Conservation (phyloP, 345 rosid species). For the Gossypium arboreum region DNA sequence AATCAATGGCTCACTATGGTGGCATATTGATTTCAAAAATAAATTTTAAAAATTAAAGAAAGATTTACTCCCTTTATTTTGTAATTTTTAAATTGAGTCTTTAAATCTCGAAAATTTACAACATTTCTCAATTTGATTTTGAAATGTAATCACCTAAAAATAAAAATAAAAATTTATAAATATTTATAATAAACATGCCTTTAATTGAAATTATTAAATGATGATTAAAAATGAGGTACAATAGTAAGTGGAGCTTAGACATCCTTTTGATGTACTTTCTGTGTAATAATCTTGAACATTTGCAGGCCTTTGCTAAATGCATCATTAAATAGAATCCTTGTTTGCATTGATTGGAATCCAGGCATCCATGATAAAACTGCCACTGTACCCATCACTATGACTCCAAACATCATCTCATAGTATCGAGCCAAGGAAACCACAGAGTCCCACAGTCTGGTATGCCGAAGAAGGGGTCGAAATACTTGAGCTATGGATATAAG, state of each 20-base stretch:
- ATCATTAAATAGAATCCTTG: constrained; percentile 75
- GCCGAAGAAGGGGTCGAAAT: constrained; percentile 36
- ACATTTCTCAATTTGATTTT: too few species aligned
- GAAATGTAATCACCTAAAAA: too few species aligned
- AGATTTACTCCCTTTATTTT: too few species aligned
- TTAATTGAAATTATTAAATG: too few species aligned
- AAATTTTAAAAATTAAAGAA: too few species aligned
- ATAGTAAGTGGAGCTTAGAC: background rate
- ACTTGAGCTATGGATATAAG: constrained; percentile 63
- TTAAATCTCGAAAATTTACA: too few species aligned
- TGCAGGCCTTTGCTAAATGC: constrained; percentile 87
- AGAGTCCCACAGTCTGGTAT: constrained; percentile 55
- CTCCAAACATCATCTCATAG: constrained; percentile 53
- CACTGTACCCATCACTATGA: background rate
- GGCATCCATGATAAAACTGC: constrained; percentile 18
- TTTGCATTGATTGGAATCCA: constrained; percentile 86
- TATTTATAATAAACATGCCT: too few species aligned
- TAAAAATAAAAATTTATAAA: too few species aligned
- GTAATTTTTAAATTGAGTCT: too few species aligned
- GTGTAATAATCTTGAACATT: constrained; percentile 58
- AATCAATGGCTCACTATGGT: too few species aligned
- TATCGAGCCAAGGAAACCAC: constrained; percentile 72
- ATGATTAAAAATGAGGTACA: background rate
- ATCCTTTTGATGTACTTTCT: constrained; percentile 32
- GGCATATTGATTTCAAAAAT: too few species aligned